Evolutionary conservation across 1,284 basidiomycete species (phyloP).

Genomic region (Cryptococcus sp.): DNA sequence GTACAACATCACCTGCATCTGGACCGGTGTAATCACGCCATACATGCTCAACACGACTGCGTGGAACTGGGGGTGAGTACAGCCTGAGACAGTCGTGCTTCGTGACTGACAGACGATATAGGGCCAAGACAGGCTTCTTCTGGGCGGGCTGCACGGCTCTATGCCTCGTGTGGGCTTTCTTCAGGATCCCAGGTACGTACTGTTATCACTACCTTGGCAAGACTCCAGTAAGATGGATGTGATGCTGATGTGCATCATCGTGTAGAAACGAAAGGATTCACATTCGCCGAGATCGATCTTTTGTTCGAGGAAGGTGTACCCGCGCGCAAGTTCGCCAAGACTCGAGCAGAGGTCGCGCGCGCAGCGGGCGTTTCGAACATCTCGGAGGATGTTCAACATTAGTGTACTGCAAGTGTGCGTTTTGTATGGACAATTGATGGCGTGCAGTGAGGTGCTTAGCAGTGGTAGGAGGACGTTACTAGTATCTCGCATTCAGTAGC

Average conservation of each 20-base stretch:
- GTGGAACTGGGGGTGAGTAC: constrained; percentile 5
- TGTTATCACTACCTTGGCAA: too few relatives aligned
- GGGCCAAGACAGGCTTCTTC: constrained; percentile 42
- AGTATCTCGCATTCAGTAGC: background rate
- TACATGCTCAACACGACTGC: constrained; percentile 3
- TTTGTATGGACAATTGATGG: background rate
- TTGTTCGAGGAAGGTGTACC: constrained; percentile 9
- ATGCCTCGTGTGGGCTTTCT: constrained; percentile 15
- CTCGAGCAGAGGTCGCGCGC: background rate
- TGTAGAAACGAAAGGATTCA: constrained; percentile 39
- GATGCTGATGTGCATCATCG: too few relatives aligned
- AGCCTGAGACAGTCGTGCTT: background rate
- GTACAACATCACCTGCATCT: constrained; percentile 22
- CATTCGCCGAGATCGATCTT: constrained; percentile 10
- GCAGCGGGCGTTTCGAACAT: background rate
- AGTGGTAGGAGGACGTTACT: background rate
- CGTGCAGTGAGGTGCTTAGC: background rate
- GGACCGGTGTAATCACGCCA: constrained; percentile 7
- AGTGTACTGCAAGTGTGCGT: too few relatives aligned
- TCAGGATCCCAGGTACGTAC: constrained; percentile 31
- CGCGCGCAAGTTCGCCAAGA: constrained; percentile 1
- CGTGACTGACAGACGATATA: background rate
- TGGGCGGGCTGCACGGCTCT: constrained; percentile 34
- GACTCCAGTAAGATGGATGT: too few relatives aligned
- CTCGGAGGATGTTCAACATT: too few relatives aligned